Conservation (phyloP, 805 yeast species). For the Torulaspora gathmanii region DNA sequence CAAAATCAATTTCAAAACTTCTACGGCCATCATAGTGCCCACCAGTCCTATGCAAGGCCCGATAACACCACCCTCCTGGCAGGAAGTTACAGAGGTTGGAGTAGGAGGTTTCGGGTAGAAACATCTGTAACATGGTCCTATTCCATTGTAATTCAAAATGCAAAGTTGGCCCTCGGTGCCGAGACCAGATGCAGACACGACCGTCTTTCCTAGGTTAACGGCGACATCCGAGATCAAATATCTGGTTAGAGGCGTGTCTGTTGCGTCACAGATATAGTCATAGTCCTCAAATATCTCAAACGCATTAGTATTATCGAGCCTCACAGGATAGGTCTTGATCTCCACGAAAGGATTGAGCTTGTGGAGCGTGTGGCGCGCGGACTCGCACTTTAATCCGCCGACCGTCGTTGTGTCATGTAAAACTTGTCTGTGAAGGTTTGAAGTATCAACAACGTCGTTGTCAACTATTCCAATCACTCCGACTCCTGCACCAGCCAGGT, state of each 20-base stretch:
- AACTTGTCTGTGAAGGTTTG: conserved; percentile 87
- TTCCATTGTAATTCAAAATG: conserved; percentile 57
- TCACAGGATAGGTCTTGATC: conserved; percentile 47
- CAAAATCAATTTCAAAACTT: conserved; percentile 69
- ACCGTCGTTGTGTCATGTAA: conserved; percentile 64
- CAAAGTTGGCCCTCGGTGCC: conserved; percentile 87
- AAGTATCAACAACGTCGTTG: conserved; percentile 73
- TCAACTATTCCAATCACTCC: conserved; percentile 85
- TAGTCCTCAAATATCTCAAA: conserved; percentile 56
- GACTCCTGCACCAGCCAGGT: conserved; percentile 82
- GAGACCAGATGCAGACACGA: conserved; percentile 89
- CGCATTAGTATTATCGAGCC: conserved; percentile 54
- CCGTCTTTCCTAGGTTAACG: conserved; percentile 60
- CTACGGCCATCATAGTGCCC: conserved; percentile 86
- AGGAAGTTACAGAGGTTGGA: conserved; percentile 72
- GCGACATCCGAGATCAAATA: conserved; percentile 84
- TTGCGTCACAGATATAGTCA: conserved; percentile 84
- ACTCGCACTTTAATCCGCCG: conserved; percentile 70
- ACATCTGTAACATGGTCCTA: conserved; percentile 93
- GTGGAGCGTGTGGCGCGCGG: conserved; percentile 57
- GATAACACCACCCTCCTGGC: conserved; percentile 89
- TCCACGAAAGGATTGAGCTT: conserved; percentile 65
- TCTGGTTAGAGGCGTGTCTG: conserved; percentile 86
- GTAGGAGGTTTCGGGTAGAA: conserved; percentile 89
- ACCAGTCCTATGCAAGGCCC: conserved; percentile 95